A percentile compares a stretch with the other conserved stretches of the same genome.
Evolutionary conservation across 495 filamentous ascomycete genomes (phyloP).

Genomic region (Xylaria acuta): DNA sequence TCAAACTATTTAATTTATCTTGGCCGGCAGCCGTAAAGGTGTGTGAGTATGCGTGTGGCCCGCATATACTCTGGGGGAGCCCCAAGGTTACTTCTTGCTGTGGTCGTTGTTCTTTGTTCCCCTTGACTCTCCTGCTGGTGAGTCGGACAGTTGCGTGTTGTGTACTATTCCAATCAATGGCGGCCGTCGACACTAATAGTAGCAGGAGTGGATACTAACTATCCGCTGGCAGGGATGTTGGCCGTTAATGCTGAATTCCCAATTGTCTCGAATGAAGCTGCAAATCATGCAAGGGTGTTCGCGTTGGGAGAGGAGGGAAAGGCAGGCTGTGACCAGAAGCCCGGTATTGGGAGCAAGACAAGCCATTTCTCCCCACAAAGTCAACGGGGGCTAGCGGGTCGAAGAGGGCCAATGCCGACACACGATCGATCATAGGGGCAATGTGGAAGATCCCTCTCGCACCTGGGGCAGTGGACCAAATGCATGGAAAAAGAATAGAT

Average conservation of each 20-base stretch:
- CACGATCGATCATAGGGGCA: slow-evolving; percentile 11
- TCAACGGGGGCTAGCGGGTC: slow-evolving; percentile 28
- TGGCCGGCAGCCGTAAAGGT: slow-evolving; percentile 17
- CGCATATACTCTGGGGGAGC: slow-evolving; percentile 8
- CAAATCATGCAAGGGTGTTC: slow-evolving; percentile 46
- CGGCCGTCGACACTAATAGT: slow-evolving; percentile 16
- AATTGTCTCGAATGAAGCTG: slow-evolving; percentile 42
- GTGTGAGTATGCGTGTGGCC: slow-evolving; percentile 10
- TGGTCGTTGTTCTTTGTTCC: slow-evolving; percentile 19
- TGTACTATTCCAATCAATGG: slow-evolving; percentile 27
- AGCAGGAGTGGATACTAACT: slow-evolving; percentile 22
- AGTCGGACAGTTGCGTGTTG: slow-evolving; percentile 39
- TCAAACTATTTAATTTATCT: slow-evolving; percentile 24
- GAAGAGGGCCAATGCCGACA: slow-evolving; percentile 13
- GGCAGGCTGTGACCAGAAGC: slow-evolving; percentile 35
- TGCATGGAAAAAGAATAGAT: slow-evolving; percentile 23
- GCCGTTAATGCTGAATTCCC: slow-evolving; percentile 41
- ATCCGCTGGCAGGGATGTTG: slow-evolving; percentile 38
- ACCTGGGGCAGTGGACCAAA: slow-evolving; percentile 14
- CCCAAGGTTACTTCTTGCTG: slow-evolving; percentile 19
- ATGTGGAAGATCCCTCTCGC: slow-evolving; percentile 9
- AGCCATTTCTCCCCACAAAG: slow-evolving; percentile 22
- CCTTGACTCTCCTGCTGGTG: slow-evolving; percentile 27
- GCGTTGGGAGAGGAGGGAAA: slow-evolving; percentile 28
- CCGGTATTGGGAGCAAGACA: slow-evolving; percentile 24